Evolutionary conservation across 2,329 filamentous ascomycete genomes (phyloP).

Genomic region (Fusarium subtropicale): DNA sequence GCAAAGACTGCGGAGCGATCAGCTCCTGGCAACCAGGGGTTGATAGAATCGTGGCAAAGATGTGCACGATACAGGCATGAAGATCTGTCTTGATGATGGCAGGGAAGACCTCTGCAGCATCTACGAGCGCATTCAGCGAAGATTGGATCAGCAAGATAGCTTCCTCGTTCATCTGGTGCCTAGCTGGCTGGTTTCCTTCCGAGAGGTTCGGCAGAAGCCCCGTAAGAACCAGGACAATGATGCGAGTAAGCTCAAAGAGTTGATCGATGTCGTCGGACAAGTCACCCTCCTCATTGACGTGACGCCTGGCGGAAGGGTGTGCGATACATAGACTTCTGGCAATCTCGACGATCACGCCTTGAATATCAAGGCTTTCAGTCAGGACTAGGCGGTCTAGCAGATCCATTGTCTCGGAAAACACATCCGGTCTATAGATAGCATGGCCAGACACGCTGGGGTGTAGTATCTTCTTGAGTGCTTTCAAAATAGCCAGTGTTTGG

Average conservation of each 20-base stretch:
- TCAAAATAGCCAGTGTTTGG: constrained; percentile 88
- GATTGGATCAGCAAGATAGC: constrained; percentile 82
- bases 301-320: constrained; percentile 83
- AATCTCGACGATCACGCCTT: constrained; percentile 93
- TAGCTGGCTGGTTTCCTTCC: constrained; percentile 72
- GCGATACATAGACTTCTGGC: constrained; percentile 89
- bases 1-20: constrained; percentile 88
- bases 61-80: constrained; percentile 95
- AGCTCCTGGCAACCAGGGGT: constrained; percentile 86
- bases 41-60: constrained; percentile 91
- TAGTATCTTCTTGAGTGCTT: constrained; percentile 93
- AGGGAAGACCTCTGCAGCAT: constrained; percentile 95
- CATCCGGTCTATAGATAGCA: constrained; percentile 93
- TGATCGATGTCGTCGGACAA: constrained; percentile 98
- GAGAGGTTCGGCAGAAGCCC: constrained; percentile 86
- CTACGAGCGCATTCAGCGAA: constrained; percentile 87
- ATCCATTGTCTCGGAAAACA: constrained; percentile 98
- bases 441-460: constrained; percentile 95
- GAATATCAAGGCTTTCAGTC: constrained; percentile 89
- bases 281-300: constrained; percentile 72
- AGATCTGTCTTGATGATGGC: constrained; percentile 96
- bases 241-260: constrained; percentile 94
- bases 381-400: constrained; percentile 91
- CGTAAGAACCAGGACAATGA: constrained; percentile 92
- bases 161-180: constrained; percentile 87